Evolutionary conservation across 176 grass and related monocot species (phyloP), one percentile per base, ranked within the genome.

Genomic region (Aechmea fasciata): DNA sequence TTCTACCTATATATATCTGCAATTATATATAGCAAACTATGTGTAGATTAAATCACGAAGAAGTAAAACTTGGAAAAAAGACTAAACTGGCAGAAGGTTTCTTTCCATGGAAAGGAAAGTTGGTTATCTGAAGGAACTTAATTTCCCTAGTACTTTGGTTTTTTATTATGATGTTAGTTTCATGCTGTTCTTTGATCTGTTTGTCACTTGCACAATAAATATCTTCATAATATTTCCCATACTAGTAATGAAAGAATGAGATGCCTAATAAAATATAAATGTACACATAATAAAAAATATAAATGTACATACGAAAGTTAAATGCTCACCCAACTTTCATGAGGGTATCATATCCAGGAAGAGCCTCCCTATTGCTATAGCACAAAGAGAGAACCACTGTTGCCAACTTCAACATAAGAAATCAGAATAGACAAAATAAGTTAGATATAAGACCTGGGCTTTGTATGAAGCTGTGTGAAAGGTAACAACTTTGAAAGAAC

Each of bases 271-370:
- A 59, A 59, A 59, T 17, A 59, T 10, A 59, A 57, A 57, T 7
- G 2, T 15, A 57, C 0, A 57, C 6, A 0, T 12, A 11, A 53
- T 14, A 53, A 15, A 57, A 57, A 13, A 1, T 57, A n/a, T 57
- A 57, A 19, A 61, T 18, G 13, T 61, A 61, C 13, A n/a, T n/a
- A 55, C 11, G 15, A 14, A 13, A 55, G 13, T 14, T 13, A 13
- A 55, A n/a, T n/a, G 11, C 52, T 80, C 83, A 93, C 94, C 89
- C 91, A 70, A 93, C 81, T 93, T 85, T 84, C 83, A 90, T 29
- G 15, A 99, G 87, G 17, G 94, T 82, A 50, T 93, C 94, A 1
- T 83, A 88, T 64, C 84, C 94, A 23, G 94, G 94, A 55, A 87
- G 57, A 61, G 59, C 28, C 74, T 88, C 89, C 72, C 82, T 67